Evolutionary conservation across 805 yeast genomes (phyloP), one percentile per base, ranked within the genome.

Genomic region (Candida hungchunana): DNA sequence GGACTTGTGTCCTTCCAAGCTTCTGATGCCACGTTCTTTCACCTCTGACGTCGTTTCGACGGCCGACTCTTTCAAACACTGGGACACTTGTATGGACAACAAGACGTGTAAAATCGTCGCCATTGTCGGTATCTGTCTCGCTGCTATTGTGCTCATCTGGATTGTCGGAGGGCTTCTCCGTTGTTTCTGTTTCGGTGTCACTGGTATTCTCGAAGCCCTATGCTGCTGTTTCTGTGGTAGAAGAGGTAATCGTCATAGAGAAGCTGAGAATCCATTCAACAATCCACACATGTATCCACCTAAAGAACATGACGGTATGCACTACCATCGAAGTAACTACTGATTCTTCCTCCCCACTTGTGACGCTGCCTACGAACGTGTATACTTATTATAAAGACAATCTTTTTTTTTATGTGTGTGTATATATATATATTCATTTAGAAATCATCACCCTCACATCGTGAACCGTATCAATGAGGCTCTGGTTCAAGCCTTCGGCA

Each of bases 21-120:
- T 40, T 16, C 37, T 38, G 9, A 24, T 13, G n/a, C 33, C 37
- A 5, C 44, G 41, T 23, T 27, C 36, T 5, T 34, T 35, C 38
- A 36, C 40, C 17, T 42, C 41, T 18, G 60, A 51, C 32, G 55
- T 54, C 3, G 42, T 47, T 11, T 47, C 56, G 16, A 63, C 69
- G 3, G 66, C 63, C 6, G 47, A 64, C 19, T 58, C 82, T 6
- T 81, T 81, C 64, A 73, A 66, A 51, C 46, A 56, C 35, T 84
- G 94, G 93, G 76, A 79, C 52, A 73, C 84, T 3, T 85, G 95
- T 60, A 83, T 82, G 90, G 81, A 71, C 51, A 81, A 82, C 57
- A 77, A 62, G 29, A 67, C 78, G 31, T 85, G 95, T 59, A 85
- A 84, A 53, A 74, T 83, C 39, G 73, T 81, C 15, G 89, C 84